These are phyloP conservation scores for Sarocladiaceae sp. DNA, from an alignment of 2,329 filamentous ascomycete species.

Conservation along the genomic window DNA sequence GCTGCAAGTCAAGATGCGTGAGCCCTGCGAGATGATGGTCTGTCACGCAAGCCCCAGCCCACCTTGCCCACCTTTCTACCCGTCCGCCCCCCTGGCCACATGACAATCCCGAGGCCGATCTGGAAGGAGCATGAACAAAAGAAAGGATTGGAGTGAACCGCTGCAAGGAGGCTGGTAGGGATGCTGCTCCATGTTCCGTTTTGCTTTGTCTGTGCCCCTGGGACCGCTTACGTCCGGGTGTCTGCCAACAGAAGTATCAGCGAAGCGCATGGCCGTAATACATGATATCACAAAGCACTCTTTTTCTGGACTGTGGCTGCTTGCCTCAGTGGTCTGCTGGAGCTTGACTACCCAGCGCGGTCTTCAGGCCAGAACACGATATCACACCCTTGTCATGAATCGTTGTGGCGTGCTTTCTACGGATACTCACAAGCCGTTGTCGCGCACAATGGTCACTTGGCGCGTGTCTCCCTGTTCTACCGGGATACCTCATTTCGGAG, in stretches of 20 bases:
- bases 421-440: no score
- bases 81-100: not conserved
- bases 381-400: not conserved
- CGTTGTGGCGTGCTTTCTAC: no score
- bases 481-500: not conserved
- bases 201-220: not conserved
- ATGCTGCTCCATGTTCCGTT: not conserved
- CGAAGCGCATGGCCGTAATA: not conserved
- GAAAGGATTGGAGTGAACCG: not conserved
- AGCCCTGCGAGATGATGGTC: constrained; percentile 8
- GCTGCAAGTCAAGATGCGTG: constrained; percentile 6
- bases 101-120: constrained; percentile 8
- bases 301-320: not conserved
- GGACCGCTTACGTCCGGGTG: not conserved
- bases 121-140: not conserved
- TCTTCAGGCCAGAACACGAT: not conserved
- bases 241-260: not conserved
- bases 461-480: not conserved
- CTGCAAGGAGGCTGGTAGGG: not conserved
- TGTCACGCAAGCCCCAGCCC: constrained; percentile 2
- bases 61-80: not conserved
- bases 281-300: not conserved
- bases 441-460: no score
- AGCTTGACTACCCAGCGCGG: not conserved
- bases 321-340: not conserved